Base-by-base conservation (phyloP, 768 basidiomycete genomes). In the Rhodocollybia butyracea region DNA sequence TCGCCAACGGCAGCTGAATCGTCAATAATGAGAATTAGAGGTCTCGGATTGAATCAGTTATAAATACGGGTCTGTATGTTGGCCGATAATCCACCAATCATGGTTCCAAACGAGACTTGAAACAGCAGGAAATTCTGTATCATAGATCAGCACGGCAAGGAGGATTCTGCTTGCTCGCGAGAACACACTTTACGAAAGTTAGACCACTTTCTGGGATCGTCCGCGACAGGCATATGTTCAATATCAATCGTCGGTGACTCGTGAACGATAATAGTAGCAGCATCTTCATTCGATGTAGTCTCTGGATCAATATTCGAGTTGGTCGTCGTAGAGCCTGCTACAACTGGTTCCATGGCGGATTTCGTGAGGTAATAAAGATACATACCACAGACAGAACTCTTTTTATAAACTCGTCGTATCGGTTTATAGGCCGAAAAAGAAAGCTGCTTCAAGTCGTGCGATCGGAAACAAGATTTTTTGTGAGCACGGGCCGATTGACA, bases 161-260 rank as follows among this genome's bases (percentile, higher is more conserved):
- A 32, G n/a, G n/a, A 45, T 41, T 10, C 21, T 30, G 30, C 42
- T 29, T 29, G 58, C 69, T 27, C 48, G 21, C 8, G 13, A 4
- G 5, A 19, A 30, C 19, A 7, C 15, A 81, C 85, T 76, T 88
- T 88, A 60, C 81, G 76, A 31, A 75, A 48, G 27, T 60, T 55
- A 7, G 80, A 78, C 86, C 86, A 88, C 56, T 70, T 63, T 47
- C 84, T 77, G 12, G 86, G 86, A 65, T 88, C 86, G 58, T 88
- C 77, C 15, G 70, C 61, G 15, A 88, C 85, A 5, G 76, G 70
- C 46, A 74, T 68, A 63, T 80, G 81, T 59, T 82, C 81, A 46
- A 82, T 80, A 60, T 82, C 81, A 29, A 67, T 34, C 24, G 48
- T 46, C 4, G 24, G 21, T 5, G 17, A 21, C 34, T 48, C 55